Evolutionary conservation across 2,329 filamentous ascomycete genomes (phyloP).

Genomic region (Aspergillus awamori): DNA sequence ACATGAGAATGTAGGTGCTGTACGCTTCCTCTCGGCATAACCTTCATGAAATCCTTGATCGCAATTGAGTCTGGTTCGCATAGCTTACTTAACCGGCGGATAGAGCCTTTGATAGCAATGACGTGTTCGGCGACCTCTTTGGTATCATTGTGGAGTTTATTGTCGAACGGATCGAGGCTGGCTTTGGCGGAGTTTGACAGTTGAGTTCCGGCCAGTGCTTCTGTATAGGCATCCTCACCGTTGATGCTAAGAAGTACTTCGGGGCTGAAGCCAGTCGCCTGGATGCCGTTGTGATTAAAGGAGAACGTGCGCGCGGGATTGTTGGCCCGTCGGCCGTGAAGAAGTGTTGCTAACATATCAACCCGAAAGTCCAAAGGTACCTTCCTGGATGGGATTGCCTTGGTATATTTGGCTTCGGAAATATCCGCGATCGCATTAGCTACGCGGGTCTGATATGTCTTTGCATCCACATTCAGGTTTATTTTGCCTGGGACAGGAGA

Average conservation of each 20-base stretch:
- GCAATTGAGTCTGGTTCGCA: slow-evolving; percentile 2
- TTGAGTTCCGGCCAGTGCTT: slow-evolving; percentile 20
- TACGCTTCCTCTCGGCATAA: slow-evolving; percentile 16
- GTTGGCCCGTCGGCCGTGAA: slow-evolving; percentile 17
- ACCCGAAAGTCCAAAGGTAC: slow-evolving; percentile 9
- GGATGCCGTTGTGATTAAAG: slow-evolving; percentile 15
- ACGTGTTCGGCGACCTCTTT: slow-evolving; percentile 25
- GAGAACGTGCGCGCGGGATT: slow-evolving; percentile 19
- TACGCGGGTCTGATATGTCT: slow-evolving; percentile 5
- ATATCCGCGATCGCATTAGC: slow-evolving; percentile 12
- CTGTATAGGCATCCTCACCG: slow-evolving; percentile 16
- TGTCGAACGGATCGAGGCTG: slow-evolving; percentile 1
- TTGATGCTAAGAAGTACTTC: slow-evolving; percentile 21
- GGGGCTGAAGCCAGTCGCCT: slow-evolving; percentile 23
- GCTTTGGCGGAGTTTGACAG: slow-evolving; percentile 1
- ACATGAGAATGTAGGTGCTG: slow-evolving; percentile 21
- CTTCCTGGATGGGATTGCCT: slow-evolving; percentile 20
- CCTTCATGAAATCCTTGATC: slow-evolving; percentile 21
- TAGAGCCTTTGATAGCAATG: slow-evolving; percentile 17
- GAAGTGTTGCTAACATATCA: slow-evolving; percentile 20
- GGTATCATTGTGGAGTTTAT: slow-evolving; percentile 13
- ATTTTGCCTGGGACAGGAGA: background rate
- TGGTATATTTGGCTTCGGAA: slow-evolving; percentile 11
- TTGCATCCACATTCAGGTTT: background rate
- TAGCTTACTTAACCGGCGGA: slow-evolving; percentile 12